A percentile compares a stretch with the other conserved stretches of the same genome.
These are phyloP conservation scores for Calonectria naviculata DNA, from an alignment of 2,329 filamentous ascomycete species.

Conservation along the genomic window DNA sequence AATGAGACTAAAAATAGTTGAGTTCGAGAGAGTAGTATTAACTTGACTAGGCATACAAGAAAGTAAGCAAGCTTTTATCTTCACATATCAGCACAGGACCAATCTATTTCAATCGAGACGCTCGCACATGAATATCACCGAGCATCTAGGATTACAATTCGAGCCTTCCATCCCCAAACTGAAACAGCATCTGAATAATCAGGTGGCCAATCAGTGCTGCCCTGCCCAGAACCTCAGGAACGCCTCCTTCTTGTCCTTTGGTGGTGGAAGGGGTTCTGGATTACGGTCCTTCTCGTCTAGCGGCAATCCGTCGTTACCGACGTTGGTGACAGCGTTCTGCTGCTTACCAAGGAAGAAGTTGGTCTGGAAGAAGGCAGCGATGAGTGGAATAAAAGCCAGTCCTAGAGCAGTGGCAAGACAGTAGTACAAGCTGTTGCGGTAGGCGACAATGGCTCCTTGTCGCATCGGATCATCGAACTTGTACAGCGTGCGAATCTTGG, in stretches of 20 bases:
- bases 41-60: not conserved
- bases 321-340: slow-evolving; percentile 43
- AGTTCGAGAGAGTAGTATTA: not conserved
- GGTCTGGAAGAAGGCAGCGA: slow-evolving; percentile 51
- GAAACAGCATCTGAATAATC: not conserved
- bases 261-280: slow-evolving; percentile 24
- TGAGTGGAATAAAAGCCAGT: slow-evolving; percentile 46
- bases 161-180: not conserved
- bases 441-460: slow-evolving; percentile 46
- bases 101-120: not conserved
- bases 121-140: no score
- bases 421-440: slow-evolving; percentile 47
- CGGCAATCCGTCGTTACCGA: slow-evolving; percentile 39
- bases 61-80: not conserved
- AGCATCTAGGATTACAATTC: not conserved
- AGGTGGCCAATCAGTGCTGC: not conserved
- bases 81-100: not conserved
- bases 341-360: slow-evolving; percentile 49
- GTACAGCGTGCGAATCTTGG: slow-evolving; percentile 44
- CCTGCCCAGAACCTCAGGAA: slow-evolving; percentile 43
- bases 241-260: slow-evolving; percentile 37
- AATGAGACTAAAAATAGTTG: not conserved
- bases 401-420: slow-evolving; percentile 46
- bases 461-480: slow-evolving; percentile 46
- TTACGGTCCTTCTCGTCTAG: slow-evolving; percentile 34